Conservation (phyloP, 148 eudicot species). For the Dysphania ambrosioides region DNA sequence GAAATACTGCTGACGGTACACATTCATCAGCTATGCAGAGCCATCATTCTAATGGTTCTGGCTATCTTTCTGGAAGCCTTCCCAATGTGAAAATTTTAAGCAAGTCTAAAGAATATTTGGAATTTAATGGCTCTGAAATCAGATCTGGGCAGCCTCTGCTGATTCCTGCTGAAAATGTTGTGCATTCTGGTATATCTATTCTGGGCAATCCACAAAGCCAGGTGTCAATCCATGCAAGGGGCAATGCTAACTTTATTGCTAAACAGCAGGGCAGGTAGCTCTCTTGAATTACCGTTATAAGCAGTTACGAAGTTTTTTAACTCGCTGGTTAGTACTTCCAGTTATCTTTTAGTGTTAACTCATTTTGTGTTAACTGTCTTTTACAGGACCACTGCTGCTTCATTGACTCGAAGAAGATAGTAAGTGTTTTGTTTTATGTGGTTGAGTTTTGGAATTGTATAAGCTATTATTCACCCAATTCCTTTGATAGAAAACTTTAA, state of each 20-base stretch:
- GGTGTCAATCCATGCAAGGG: constrained; percentile 50
- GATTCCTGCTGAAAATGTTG: constrained; percentile 40
- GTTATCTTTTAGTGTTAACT: background rate
- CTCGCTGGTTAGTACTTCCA: background rate
- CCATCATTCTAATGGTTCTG: constrained; percentile 49
- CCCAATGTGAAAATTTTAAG: constrained; percentile 63
- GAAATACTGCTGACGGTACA: constrained; percentile 33
- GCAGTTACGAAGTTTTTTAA: background rate
- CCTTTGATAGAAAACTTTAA: no score
- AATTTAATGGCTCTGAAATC: constrained; percentile 34
- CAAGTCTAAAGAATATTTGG: constrained; percentile 57
- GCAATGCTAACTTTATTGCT: constrained; percentile 37
- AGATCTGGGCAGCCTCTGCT: constrained; percentile 35
- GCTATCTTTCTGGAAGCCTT: constrained; percentile 38
- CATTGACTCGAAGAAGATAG: constrained; percentile 69
- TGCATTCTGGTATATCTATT: constrained; percentile 38
- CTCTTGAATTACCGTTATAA: background rate
- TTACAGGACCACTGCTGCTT: constrained; percentile 48
- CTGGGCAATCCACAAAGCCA: constrained; percentile 41
- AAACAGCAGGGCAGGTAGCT: constrained; percentile 69
- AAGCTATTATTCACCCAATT: background rate
- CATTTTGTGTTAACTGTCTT: constrained; percentile 4
- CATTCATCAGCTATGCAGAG: constrained; percentile 31
- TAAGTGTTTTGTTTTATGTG: constrained; percentile 37
- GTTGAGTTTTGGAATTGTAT: background rate